phyloP scores from a whole-genome alignment of 495 filamentous ascomycete genomes.

The Friedmanniomyces endolithicus region DNA sequence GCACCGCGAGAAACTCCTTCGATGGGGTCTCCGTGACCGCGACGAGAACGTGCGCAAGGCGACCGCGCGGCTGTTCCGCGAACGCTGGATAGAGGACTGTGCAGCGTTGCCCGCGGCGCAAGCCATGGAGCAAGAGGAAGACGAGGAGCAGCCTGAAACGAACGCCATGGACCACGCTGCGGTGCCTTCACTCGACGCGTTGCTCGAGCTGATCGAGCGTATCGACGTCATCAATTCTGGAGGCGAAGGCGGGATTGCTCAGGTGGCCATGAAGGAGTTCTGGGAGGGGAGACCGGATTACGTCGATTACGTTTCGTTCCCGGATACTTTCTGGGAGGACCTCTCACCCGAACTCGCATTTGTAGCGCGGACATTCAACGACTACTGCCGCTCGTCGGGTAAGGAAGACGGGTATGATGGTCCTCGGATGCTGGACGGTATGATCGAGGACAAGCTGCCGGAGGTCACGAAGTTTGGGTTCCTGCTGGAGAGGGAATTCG shows the following conservation, averaged over 20 bases:
- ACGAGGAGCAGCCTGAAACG: conserved; percentile 26
- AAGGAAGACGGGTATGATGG: conserved; percentile 45
- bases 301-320: conserved; percentile 63
- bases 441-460: conserved; percentile 85
- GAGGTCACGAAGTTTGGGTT: conserved; percentile 83
- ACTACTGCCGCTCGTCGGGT: conserved; percentile 60
- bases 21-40: conserved; percentile 89
- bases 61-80: conserved; percentile 76
- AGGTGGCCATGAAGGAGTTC: conserved; percentile 88
- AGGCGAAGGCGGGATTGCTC: conserved; percentile 73
- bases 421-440: conserved; percentile 36
- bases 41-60: conserved; percentile 92
- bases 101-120: conserved; percentile 39
- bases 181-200: conserved; percentile 55
- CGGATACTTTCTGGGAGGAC: conserved; percentile 77
- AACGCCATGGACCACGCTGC: conserved; percentile 33
- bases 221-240: conserved; percentile 88
- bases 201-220: conserved; percentile 84
- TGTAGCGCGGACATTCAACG: conserved; percentile 80
- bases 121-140: conserved; percentile 35
- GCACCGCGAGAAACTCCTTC: conserved; percentile 88
- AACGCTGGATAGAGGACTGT: conserved; percentile 92
- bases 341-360: conserved; percentile 79
- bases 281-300: conserved; percentile 93
- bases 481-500: conserved; percentile 66